Conservation (phyloP, 176 grass and related monocot species). For the Eragrostis nindensis region DNA sequence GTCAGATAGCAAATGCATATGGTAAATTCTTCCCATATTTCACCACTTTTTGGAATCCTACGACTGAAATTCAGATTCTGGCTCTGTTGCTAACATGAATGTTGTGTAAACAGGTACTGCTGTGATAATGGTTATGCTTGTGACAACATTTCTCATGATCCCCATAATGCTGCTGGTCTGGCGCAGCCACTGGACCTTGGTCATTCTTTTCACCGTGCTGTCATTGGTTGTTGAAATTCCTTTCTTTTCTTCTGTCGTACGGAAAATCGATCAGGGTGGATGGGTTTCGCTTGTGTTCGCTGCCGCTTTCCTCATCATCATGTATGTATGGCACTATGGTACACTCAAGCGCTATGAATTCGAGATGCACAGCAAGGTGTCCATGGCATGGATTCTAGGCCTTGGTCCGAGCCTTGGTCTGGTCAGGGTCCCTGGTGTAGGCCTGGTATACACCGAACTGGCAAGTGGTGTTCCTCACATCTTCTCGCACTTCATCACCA, state of each 20-base stretch:
- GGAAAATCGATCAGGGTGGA: constrained; percentile 77
- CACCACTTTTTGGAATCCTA: background rate
- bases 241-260: constrained; percentile 57
- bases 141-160: constrained; percentile 87
- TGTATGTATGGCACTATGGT: constrained; percentile 86
- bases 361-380: constrained; percentile 92
- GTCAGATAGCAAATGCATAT: constrained; percentile 89
- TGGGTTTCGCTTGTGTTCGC: constrained; percentile 77
- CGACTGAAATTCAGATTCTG: background rate
- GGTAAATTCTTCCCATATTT: constrained; percentile 42
- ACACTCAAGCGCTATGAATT: constrained; percentile 74
- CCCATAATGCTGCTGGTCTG: constrained; percentile 92
- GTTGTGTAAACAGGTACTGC: constrained; percentile 66
- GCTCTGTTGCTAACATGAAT: constrained; percentile 24
- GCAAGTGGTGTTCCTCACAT: constrained; percentile 76
- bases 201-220: constrained; percentile 55
- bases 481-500: constrained; percentile 94
- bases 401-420: constrained; percentile 82
- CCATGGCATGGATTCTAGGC: constrained; percentile 79
- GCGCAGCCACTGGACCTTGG: constrained; percentile 71
- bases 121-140: constrained; percentile 92
- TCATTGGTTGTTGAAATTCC: constrained; percentile 63
- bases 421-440: constrained; percentile 80
- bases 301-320: constrained; percentile 57
- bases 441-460: constrained; percentile 77